These are phyloP conservation scores for Acacia melanoxylon DNA, from an alignment of 306 rosid species.

Conservation along the genomic window DNA sequence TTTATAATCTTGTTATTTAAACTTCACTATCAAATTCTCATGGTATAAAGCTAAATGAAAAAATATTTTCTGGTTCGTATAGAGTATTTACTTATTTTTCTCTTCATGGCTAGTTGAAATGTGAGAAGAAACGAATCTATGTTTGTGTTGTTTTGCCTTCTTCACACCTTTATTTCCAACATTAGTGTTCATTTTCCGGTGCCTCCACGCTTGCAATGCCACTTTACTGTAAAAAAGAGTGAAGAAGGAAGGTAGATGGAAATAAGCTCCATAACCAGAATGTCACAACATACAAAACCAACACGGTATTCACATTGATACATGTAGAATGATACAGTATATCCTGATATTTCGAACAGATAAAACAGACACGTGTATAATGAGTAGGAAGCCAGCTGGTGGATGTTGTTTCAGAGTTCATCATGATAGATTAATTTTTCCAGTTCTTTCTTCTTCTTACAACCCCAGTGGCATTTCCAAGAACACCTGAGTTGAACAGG, in stretches of 20 bases:
- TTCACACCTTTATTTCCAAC: too few relatives aligned
- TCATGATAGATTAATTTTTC: slow-evolving; percentile 40
- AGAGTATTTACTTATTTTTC: not conserved
- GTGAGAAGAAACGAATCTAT: not conserved
- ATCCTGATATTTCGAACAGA: not conserved
- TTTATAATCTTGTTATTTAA: not conserved
- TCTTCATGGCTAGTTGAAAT: not conserved
- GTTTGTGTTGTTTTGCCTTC: not conserved
- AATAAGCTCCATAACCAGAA: not conserved
- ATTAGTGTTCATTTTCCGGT: too few relatives aligned
- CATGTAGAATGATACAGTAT: slow-evolving; percentile 13
- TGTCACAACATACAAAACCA: slow-evolving; percentile 20
- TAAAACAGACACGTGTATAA: too few relatives aligned
- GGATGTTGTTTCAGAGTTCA: slow-evolving; percentile 40
- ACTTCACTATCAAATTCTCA: not conserved
- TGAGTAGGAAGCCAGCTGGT: too few relatives aligned
- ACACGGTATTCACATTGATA: not conserved
- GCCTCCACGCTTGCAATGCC: slow-evolving; percentile 11
- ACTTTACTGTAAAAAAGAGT: not conserved
- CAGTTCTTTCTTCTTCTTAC: slow-evolving; percentile 58
- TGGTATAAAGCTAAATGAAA: not conserved
- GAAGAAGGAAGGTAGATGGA: not conserved
- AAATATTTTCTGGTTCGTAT: too few relatives aligned
- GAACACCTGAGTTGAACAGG: slow-evolving; percentile 72
- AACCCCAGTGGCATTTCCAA: slow-evolving; percentile 82